Conservation (phyloP, 208 protist species). For the Ichthyophonus hoferi region DNA sequence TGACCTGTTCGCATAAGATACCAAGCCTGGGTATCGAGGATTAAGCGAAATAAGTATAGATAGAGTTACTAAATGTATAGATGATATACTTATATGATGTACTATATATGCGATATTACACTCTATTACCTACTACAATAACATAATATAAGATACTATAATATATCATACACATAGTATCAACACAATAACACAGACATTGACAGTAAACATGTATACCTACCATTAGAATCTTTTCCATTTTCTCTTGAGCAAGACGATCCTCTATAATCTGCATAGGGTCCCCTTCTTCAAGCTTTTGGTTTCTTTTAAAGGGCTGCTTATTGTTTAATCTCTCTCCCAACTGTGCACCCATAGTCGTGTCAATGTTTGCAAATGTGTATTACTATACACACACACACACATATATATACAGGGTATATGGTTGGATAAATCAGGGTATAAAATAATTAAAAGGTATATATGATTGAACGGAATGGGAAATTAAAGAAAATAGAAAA, state of each 20-base stretch:
- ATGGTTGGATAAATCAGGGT: neutral
- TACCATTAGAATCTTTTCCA: conserved; percentile 27
- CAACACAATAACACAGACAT: too few species aligned
- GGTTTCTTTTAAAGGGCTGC: neutral
- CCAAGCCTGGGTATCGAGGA: conserved; percentile 16
- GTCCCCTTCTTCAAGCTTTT: neutral
- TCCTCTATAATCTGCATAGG: conserved; percentile 14
- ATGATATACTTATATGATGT: too few species aligned
- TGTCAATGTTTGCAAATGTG: neutral
- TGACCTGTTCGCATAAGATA: conserved; percentile 30
- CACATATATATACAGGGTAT: neutral
- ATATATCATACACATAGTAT: too few species aligned
- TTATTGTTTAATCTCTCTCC: neutral
- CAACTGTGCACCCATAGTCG: neutral
- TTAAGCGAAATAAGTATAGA: too few species aligned
- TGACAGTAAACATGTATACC: neutral
- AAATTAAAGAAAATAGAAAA: too few species aligned
- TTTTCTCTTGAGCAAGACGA: neutral
- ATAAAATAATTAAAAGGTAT: too few species aligned
- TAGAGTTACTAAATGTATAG: too few species aligned
- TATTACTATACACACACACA: neutral
- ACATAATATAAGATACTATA: too few species aligned
- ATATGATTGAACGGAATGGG: too few species aligned
- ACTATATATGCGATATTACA: too few species aligned
- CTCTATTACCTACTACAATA: too few species aligned